Evolutionary conservation across 306 rosid genomes (phyloP).

Genomic region (Begonia loranthoides): DNA sequence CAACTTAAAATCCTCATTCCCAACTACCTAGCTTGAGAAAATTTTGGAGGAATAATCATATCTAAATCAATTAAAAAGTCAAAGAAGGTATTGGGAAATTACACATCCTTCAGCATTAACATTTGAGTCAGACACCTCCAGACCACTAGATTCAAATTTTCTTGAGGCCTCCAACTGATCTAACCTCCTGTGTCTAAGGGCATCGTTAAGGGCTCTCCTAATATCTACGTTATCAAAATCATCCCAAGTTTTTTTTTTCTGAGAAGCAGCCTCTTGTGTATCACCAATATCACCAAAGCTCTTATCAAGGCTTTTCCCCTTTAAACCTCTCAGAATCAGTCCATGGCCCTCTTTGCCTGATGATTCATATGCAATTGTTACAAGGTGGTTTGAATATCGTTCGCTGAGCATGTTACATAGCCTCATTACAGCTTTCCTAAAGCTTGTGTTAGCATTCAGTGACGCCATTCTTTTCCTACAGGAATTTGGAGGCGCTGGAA

Average conservation of each 20-base stretch:
- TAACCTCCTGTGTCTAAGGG: conserved; percentile 53
- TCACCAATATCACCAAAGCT: conserved; percentile 14
- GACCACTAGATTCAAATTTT: conserved; percentile 30
- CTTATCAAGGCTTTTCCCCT: conserved; percentile 16
- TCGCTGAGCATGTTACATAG: conserved; percentile 72
- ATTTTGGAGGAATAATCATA: too few relatives aligned
- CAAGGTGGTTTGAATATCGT: conserved; percentile 49
- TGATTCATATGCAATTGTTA: conserved; percentile 28
- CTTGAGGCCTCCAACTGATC: conserved; percentile 47
- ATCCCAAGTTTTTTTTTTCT: conserved; percentile 63
- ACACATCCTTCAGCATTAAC: conserved; percentile 29
- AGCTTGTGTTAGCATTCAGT: conserved; percentile 35
- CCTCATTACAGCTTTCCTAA: conserved; percentile 61
- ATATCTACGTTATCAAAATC: conserved; percentile 45
- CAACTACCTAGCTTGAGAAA: too few relatives aligned
- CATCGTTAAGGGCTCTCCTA: conserved; percentile 62
- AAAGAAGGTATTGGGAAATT: conserved; percentile 5
- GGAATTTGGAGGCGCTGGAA: conserved; percentile 60
- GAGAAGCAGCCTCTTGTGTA: conserved; percentile 16
- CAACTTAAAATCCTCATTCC: too few relatives aligned
- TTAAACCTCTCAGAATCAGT: conserved; percentile 23
- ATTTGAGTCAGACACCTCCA: conserved; percentile 37
- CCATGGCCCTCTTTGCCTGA: conserved; percentile 30
- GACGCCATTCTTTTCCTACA: conserved; percentile 65
- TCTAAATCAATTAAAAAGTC: conserved; percentile 1